Conservation (phyloP, 2,329 filamentous ascomycete genomes). For the Trematosphaeria pertusa region DNA sequence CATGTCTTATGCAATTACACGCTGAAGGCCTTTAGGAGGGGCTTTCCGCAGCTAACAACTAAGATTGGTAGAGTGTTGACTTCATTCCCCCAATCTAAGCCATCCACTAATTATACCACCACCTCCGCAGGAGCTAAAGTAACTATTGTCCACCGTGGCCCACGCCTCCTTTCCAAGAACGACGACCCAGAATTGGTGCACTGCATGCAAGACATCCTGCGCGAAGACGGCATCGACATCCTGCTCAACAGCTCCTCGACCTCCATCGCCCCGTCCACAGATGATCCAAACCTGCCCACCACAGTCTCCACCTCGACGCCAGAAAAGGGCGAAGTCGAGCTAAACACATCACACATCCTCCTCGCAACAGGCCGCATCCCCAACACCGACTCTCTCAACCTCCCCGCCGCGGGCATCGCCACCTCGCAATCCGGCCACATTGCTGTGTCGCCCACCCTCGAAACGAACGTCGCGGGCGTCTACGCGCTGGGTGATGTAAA, state of each 20-base stretch:
- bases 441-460: constrained; percentile 52
- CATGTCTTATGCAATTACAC: no score
- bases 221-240: constrained; percentile 56
- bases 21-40: no score
- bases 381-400: constrained; percentile 57
- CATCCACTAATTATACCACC: no score
- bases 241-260: constrained; percentile 42
- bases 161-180: constrained; percentile 50
- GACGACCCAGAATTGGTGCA: constrained; percentile 60
- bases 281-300: constrained; percentile 30
- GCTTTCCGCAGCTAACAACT: no score
- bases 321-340: constrained; percentile 23
- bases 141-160: constrained; percentile 55
- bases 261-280: constrained; percentile 29
- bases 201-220: constrained; percentile 52
- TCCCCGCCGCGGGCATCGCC: constrained; percentile 51
- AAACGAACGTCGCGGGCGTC: constrained; percentile 52
- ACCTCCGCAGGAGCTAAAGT: constrained; percentile 59
- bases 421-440: constrained; percentile 54
- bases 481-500: constrained; percentile 62
- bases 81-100: no score
- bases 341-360: constrained; percentile 57
- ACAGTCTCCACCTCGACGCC: constrained; percentile 15
- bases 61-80: no score
- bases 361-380: constrained; percentile 59